Conservation (phyloP, 495 filamentous ascomycete species). For the Talaromyces thailandensis region DNA sequence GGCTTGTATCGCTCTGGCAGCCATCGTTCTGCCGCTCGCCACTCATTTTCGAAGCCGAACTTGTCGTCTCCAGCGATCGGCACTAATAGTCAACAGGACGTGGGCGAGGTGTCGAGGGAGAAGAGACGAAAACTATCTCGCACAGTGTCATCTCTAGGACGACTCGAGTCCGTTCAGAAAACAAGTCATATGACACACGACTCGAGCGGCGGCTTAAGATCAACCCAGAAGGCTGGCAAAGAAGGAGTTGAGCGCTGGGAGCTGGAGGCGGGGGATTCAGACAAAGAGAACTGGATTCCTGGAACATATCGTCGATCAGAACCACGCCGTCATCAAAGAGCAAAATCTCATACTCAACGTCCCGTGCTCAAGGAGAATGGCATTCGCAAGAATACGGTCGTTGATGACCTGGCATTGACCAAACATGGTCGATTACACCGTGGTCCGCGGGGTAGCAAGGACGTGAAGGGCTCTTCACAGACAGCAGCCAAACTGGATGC, state of each 20-base stretch:
- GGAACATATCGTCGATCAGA: conserved; percentile 25
- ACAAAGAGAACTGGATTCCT: conserved; percentile 89
- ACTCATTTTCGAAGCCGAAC: conserved; percentile 42
- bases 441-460: background rate
- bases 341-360: conserved; percentile 27
- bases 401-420: conserved; percentile 3
- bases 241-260: conserved; percentile 26
- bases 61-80: conserved; percentile 34
- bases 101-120: conserved; percentile 24
- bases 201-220: conserved; percentile 7
- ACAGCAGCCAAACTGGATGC: conserved; percentile 13
- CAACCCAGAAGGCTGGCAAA: conserved; percentile 14
- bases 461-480: background rate
- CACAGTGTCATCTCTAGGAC: conserved; percentile 55
- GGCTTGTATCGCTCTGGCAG: conserved; percentile 57
- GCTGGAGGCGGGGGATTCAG: conserved; percentile 58
- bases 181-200: conserved; percentile 11
- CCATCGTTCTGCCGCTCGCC: conserved; percentile 32
- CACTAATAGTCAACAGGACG: conserved; percentile 12
- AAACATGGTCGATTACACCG: background rate
- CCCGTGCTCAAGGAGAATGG: conserved; percentile 36
- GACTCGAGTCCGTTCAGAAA: conserved; percentile 43
- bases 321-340: conserved; percentile 1
- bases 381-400: conserved; percentile 5
- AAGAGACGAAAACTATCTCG: conserved; percentile 55